A percentile compares a stretch with the other conserved stretches of the same genome.
Evolutionary conservation across 192 early-diverging fungal genomes (phyloP).

Genomic region (Fimicolochytrium jonesii): DNA sequence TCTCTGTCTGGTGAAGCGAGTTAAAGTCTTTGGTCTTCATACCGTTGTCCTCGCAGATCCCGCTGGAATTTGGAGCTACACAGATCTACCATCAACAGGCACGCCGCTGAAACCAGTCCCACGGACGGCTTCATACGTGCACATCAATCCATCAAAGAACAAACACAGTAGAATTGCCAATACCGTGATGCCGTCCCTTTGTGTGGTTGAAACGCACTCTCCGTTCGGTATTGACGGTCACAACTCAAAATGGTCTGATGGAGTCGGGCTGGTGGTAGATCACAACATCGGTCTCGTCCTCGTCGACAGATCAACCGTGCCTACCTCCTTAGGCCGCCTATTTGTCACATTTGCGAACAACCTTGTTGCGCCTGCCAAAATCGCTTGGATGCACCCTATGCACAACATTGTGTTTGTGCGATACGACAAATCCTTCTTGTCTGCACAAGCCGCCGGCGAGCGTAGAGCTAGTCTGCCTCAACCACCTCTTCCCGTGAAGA

Average conservation of each 20-base stretch:
- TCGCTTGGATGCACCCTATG: constrained; percentile 75
- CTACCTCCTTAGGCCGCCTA: constrained; percentile 67
- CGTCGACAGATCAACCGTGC: constrained; percentile 70
- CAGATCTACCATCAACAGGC: constrained; percentile 52
- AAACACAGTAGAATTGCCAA: constrained; percentile 43
- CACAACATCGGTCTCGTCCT: constrained; percentile 70
- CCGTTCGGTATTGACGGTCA: constrained; percentile 53
- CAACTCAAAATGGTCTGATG: constrained; percentile 48
- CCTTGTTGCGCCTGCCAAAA: constrained; percentile 72
- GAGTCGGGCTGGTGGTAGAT: constrained; percentile 46
- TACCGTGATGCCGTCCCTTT: constrained; percentile 70
- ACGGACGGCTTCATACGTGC: constrained; percentile 63
- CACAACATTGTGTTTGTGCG: constrained; percentile 79
- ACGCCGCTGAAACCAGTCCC: constrained; percentile 48
- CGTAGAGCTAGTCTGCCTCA: constrained; percentile 18
- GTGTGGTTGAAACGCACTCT: constrained; percentile 70
- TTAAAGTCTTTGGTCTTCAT: too few relatives aligned
- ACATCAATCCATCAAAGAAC: constrained; percentile 28
- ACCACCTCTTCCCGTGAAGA: constrained; percentile 44
- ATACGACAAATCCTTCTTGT: constrained; percentile 68
- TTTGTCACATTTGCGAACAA: constrained; percentile 77
- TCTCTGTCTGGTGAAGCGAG: too few relatives aligned
- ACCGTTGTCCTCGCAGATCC: constrained; percentile 24
- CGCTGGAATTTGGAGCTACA: constrained; percentile 73
- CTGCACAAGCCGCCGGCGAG: constrained; percentile 25